Conservation (phyloP, 148 eudicot species). For the Pharnaceum exiguum region DNA sequence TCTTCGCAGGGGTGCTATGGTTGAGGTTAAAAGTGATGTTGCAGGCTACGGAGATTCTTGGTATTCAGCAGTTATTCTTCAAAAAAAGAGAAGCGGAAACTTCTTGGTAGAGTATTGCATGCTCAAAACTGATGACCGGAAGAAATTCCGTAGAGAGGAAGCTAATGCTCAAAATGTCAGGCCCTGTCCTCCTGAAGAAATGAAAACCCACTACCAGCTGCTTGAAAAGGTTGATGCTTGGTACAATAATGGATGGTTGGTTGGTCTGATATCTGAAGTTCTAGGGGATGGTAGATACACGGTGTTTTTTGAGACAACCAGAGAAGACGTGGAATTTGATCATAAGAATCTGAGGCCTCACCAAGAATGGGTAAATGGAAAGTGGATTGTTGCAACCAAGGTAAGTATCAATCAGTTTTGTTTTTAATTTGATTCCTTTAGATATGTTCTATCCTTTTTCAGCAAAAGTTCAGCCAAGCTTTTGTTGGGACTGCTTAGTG, state of each 20-base stretch:
- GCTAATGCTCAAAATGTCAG: conserved; percentile 31
- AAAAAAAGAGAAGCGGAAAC: conserved; percentile 21
- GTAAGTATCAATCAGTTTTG: no score
- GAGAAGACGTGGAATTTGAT: conserved; percentile 37
- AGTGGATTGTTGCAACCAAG: conserved; percentile 38
- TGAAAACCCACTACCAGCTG: conserved; percentile 17
- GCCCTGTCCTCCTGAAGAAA: conserved; percentile 42
- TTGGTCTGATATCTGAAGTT: conserved; percentile 37
- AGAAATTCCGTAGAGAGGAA: conserved; percentile 23
- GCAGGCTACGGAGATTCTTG: conserved; percentile 46
- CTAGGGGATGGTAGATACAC: conserved; percentile 26
- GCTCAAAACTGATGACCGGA: conserved; percentile 31
- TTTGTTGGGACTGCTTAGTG: no score
- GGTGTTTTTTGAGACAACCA: conserved; percentile 37
- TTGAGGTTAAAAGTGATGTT: conserved; percentile 45
- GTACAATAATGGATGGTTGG: conserved; percentile 55
- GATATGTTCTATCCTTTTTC: no score
- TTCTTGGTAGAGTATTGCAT: conserved; percentile 44
- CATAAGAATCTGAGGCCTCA: conserved; percentile 48
- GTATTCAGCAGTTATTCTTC: conserved; percentile 39
- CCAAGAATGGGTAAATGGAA: conserved; percentile 50
- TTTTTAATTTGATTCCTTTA: no score
- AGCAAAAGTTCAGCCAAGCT: no score
- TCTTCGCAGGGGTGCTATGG: conserved; percentile 25
- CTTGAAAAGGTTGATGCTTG: conserved; percentile 59